A percentile compares a stretch with the other conserved stretches of the same genome.
Evolutionary conservation across 2,329 filamentous ascomycete species (phyloP).

Genomic region (Cladosporium sp.): DNA sequence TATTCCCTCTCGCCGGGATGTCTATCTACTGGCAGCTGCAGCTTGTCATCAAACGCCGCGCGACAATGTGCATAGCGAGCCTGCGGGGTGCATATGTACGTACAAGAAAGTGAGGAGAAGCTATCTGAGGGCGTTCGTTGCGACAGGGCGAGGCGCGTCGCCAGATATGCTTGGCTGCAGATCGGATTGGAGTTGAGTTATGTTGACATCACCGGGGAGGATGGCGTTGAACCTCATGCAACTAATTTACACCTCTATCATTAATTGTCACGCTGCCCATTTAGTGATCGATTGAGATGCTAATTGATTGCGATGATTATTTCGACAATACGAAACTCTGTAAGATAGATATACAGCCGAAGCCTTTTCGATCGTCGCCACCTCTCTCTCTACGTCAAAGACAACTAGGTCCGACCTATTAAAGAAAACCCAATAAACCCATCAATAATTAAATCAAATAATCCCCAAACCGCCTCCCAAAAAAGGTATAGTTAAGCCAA

Average conservation of each 20-base stretch:
- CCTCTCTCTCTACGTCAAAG: no score
- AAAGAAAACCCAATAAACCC: slow-evolving; percentile 6
- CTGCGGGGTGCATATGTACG: slow-evolving; percentile 20
- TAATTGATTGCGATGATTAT: not conserved
- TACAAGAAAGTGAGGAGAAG: slow-evolving; percentile 12
- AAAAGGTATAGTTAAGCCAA: not conserved
- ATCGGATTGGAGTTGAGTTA: not conserved
- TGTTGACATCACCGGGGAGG: not conserved
- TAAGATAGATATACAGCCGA: not conserved
- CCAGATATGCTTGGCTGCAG: not conserved
- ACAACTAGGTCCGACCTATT: not conserved
- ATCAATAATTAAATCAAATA: slow-evolving; percentile 14
- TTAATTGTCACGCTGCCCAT: not conserved
- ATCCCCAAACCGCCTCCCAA: slow-evolving; percentile 16
- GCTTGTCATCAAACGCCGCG: slow-evolving; percentile 2
- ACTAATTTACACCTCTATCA: not conserved
- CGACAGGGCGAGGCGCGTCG: not conserved
- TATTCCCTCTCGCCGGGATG: not conserved
- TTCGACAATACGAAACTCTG: slow-evolving; percentile 5
- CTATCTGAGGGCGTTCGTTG: not conserved
- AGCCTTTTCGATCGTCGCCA: not conserved
- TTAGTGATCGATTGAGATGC: not conserved
- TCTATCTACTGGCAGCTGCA: not conserved
- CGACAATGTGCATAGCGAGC: not conserved
- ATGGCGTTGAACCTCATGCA: not conserved